Evolutionary conservation across 768 basidiomycete genomes (phyloP).

Genomic region (Russula lepida): DNA sequence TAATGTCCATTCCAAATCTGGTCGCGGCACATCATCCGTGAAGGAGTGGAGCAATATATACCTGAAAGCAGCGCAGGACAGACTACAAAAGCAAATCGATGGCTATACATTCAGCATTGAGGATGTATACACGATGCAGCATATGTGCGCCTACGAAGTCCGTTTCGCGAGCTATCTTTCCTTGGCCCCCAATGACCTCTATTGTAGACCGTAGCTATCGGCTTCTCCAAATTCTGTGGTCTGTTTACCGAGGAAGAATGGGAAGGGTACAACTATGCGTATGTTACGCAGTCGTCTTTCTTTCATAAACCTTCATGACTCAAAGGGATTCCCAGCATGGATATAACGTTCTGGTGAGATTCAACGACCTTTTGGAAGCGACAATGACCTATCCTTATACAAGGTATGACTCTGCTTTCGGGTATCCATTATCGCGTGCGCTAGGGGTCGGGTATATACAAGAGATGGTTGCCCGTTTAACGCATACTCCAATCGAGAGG

Average conservation of each 20-base stretch:
- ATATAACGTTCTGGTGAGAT: conserved; percentile 51
- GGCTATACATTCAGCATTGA: conserved; percentile 58
- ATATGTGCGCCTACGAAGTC: conserved; percentile 81
- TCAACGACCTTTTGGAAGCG: neutral
- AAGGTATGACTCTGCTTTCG: conserved; percentile 67
- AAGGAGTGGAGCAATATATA: conserved; percentile 64
- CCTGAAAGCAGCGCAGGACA: conserved; percentile 51
- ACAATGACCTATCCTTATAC: neutral
- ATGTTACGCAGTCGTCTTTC: conserved; percentile 3
- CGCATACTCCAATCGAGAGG: conserved; percentile 56
- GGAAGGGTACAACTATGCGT: conserved; percentile 89
- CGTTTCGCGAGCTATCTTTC: conserved; percentile 11
- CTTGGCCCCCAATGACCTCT: neutral
- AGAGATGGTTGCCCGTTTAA: conserved; percentile 76
- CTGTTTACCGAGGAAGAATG: conserved; percentile 89
- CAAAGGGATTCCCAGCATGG: conserved; percentile 37
- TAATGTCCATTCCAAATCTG: conserved; percentile 44
- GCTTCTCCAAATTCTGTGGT: conserved; percentile 86
- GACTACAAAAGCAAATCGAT: conserved; percentile 49
- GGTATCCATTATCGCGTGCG: conserved; percentile 68
- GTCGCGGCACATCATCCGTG: conserved; percentile 52
- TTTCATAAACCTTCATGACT: conserved; percentile 36
- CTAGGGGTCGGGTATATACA: conserved; percentile 77
- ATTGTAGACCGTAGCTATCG: conserved; percentile 75
- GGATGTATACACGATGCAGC: conserved; percentile 71